Evolutionary conservation across 2,329 filamentous ascomycete species (phyloP), one percentile per base, ranked within the genome.

Genomic region (Aureobasidium sp.): DNA sequence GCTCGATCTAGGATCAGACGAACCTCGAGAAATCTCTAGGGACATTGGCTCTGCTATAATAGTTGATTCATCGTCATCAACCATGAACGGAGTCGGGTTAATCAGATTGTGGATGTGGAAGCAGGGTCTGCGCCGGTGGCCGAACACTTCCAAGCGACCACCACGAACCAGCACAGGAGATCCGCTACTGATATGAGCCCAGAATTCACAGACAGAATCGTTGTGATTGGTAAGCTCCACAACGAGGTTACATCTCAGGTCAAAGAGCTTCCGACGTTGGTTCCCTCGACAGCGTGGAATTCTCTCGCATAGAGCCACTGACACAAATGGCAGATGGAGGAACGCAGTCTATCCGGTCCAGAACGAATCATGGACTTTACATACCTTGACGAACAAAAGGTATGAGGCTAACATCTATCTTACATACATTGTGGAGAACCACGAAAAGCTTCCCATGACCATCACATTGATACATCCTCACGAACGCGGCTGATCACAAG

Each of bases 361-460:
- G 32, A 51, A 51, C 32, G 48, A 51, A 9, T 26, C 48, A 4
- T 51, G 48, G 48, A 6, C 48, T 51, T 37, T 51, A 5, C 48
- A 51, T 26, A 51, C 48, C 6, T 34, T 29, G 5, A 51, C 5
- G 8, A 51, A 51, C 12, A 51, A 51, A 37, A 32, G 48, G 12
- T 27, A 27, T 3, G 78, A 80, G 65, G 73, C 76, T 5, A 79
- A 77, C 69, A 76, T 76, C 52, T 80, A 80, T 64, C 71, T 80
- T 0, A 79, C 76, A 20, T 80, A 78, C 67, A 69, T 80, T 12
- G 75, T 79, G 60, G 76, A 79, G 42, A 65, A 78, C 67, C 79
- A 80, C 67, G 63, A 78, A 63, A 59, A 66, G 39, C 74, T 72
- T 37, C 64, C 65, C 1, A 23, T 27, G 17, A 60, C 66, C 52